These are phyloP conservation scores for Physcia stellaris DNA, from an alignment of 495 filamentous ascomycete species.

Conservation along the genomic window DNA sequence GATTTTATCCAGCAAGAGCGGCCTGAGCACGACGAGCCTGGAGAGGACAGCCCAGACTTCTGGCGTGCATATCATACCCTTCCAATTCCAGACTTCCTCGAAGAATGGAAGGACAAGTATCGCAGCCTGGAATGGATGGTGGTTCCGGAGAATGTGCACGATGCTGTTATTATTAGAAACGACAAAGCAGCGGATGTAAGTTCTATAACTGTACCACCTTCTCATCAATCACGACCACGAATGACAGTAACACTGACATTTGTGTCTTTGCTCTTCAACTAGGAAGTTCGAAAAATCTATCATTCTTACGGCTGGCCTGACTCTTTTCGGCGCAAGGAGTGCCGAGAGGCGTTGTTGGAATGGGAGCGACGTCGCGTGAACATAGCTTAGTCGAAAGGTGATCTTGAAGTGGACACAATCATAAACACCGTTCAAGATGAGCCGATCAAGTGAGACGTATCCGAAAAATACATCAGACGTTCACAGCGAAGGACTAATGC, in stretches of 20 bases:
- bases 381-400: no score
- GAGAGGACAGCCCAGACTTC: constrained; percentile 8
- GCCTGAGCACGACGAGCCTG: constrained; percentile 7
- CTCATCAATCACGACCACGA: neutral
- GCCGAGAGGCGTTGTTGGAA: constrained; percentile 10
- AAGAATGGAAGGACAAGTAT: constrained; percentile 11
- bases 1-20: constrained; percentile 10
- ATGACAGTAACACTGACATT: neutral
- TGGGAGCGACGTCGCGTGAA: no score
- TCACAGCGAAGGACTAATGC: no score
- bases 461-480: no score
- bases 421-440: no score
- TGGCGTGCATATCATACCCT: constrained; percentile 9
- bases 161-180: constrained; percentile 8
- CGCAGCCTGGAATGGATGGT: constrained; percentile 9
- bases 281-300: constrained; percentile 11
- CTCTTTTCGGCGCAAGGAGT: constrained; percentile 8
- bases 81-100: constrained; percentile 8
- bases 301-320: constrained; percentile 11
- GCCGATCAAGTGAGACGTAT: no score
- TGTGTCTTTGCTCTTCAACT: constrained; percentile 3
- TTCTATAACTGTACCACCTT: constrained; percentile 1
- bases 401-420: no score
- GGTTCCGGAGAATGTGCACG: constrained; percentile 5
- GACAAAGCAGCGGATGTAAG: constrained; percentile 10